These are phyloP conservation scores for Dipteronia sinensis DNA, from an alignment of 345 rosid genomes.

Conservation along the genomic window DNA sequence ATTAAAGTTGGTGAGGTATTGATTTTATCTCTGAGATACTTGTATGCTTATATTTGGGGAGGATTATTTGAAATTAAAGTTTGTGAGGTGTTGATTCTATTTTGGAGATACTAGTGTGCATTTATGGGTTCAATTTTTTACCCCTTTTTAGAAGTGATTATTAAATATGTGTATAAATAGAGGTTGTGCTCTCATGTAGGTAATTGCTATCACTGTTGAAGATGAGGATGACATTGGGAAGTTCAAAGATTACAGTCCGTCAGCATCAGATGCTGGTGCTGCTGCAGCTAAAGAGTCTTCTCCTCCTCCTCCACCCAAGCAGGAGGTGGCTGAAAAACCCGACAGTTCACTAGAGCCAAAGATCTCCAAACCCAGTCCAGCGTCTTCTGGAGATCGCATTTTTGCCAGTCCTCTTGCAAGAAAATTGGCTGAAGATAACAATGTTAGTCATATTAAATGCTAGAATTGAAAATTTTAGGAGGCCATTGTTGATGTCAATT, in stretches of 20 bases:
- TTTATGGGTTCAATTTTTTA: background rate
- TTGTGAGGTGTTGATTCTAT: background rate
- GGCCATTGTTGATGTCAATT: background rate
- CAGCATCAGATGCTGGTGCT: slow-evolving; percentile 47
- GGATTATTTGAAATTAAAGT: background rate
- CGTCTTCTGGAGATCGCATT: slow-evolving; percentile 63
- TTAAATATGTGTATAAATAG: background rate
- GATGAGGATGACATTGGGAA: slow-evolving; percentile 82
- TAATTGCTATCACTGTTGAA: slow-evolving; percentile 89
- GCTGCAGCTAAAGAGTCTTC: slow-evolving; percentile 48
- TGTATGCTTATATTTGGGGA: background rate
- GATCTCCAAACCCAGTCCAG: slow-evolving; percentile 47
- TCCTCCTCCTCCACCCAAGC: slow-evolving; percentile 58
- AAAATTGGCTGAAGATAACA: slow-evolving; percentile 86
- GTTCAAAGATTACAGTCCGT: slow-evolving; percentile 86
- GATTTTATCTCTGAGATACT: slow-evolving; percentile 2
- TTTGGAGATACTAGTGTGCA: background rate
- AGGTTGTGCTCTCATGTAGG: slow-evolving; percentile 37
- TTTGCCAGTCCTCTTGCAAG: slow-evolving; percentile 95
- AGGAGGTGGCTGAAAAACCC: slow-evolving; percentile 60
- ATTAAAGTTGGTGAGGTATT: slow-evolving; percentile 96
- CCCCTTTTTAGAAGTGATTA: background rate
- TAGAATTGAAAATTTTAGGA: background rate
- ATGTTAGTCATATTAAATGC: slow-evolving; percentile 41
- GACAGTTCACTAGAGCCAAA: slow-evolving; percentile 64